phyloP scores from a whole-genome alignment of 495 filamentous ascomycete species.

The Penicillium coprophilum region DNA sequence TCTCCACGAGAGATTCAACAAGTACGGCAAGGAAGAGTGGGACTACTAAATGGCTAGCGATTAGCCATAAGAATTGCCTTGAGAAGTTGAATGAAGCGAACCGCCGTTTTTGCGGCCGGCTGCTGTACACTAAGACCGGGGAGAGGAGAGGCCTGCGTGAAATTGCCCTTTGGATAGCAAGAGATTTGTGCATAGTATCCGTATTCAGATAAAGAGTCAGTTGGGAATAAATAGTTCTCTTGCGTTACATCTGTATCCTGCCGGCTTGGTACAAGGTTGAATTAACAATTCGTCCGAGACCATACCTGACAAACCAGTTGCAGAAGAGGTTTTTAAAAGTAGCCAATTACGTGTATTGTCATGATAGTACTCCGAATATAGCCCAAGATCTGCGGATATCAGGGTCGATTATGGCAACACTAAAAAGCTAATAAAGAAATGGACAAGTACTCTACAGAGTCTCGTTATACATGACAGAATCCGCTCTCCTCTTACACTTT shows the following conservation, averaged over 20 bases:
- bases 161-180: slow-evolving; percentile 27
- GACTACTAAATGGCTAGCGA: slow-evolving; percentile 39
- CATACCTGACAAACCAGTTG: not conserved
- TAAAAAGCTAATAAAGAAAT: slow-evolving; percentile 18
- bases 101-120: slow-evolving; percentile 55
- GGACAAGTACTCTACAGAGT: slow-evolving; percentile 19
- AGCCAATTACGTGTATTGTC: not conserved
- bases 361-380: not conserved
- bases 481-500: slow-evolving; percentile 17
- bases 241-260: slow-evolving; percentile 5
- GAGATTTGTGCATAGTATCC: slow-evolving; percentile 45
- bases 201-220: slow-evolving; percentile 36
- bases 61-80: slow-evolving; percentile 15
- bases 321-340: not conserved
- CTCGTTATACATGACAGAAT: slow-evolving; percentile 32
- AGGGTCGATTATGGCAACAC: slow-evolving; percentile 9
- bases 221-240: slow-evolving; percentile 36
- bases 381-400: not conserved
- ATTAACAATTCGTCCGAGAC: not conserved
- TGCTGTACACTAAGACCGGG: slow-evolving; percentile 59
- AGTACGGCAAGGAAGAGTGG: slow-evolving; percentile 89
- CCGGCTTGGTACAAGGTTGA: not conserved
- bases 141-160: slow-evolving; percentile 24
- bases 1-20: slow-evolving; percentile 95
- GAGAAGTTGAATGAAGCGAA: slow-evolving; percentile 21